phyloP scores from a whole-genome alignment of 257 asterid species.

The Buddleja alternifolia region DNA sequence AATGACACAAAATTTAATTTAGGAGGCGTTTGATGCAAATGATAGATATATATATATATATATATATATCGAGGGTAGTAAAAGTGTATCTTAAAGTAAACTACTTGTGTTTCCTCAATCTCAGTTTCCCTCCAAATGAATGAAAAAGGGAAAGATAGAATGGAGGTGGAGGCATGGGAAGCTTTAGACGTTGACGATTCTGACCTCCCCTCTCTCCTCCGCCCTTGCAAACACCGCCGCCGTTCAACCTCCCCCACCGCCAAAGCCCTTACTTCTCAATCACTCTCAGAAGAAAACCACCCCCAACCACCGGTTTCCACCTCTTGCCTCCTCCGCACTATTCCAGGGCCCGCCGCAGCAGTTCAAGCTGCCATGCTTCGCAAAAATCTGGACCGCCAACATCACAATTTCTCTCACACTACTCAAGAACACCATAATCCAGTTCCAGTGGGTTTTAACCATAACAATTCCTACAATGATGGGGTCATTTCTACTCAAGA shows the following conservation, averaged over 20 bases:
- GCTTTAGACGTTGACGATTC: conserved; percentile 89
- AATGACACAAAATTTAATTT: too few species aligned
- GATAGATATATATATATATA: too few species aligned
- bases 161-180: conserved; percentile 73
- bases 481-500: conserved; percentile 64
- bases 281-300: conserved; percentile 28
- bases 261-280: conserved; percentile 33
- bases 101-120: background rate
- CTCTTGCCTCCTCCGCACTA: conserved; percentile 34
- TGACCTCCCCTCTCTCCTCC: conserved; percentile 86
- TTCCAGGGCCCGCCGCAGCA: conserved; percentile 90
- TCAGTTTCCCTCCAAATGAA: conserved; percentile 62
- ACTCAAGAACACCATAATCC: conserved; percentile 24
- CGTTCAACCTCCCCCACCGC: conserved; percentile 32
- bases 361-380: conserved; percentile 76
- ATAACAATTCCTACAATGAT: background rate
- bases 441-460: conserved; percentile 25
- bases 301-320: conserved; percentile 31
- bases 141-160: conserved; percentile 16
- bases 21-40: too few species aligned
- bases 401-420: conserved; percentile 22
- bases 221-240: conserved; percentile 76
- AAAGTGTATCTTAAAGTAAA: too few species aligned
- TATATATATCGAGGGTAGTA: too few species aligned
- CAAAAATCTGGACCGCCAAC: conserved; percentile 46